A percentile compares a stretch with the other conserved stretches of the same genome.
Conservation (phyloP, 208 protist genomes). For the Angomonas ambiguus region DNA sequence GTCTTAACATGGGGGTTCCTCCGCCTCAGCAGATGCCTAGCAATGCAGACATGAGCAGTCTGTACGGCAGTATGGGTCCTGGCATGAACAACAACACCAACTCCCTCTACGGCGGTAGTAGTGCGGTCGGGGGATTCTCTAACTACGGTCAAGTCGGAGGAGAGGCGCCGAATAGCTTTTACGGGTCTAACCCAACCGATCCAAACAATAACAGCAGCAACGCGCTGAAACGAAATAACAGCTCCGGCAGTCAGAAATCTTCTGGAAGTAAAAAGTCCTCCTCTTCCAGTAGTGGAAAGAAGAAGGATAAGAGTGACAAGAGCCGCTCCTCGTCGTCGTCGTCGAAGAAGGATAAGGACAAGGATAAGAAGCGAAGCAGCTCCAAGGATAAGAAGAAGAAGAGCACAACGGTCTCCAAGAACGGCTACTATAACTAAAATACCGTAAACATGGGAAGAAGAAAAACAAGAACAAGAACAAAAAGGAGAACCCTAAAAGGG, state of each 20-base stretch:
- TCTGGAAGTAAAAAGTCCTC: background rate
- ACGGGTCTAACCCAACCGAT: background rate
- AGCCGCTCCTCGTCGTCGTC: background rate
- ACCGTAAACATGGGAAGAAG: too few relatives aligned
- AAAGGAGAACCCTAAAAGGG: too few relatives aligned
- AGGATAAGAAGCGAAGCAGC: background rate
- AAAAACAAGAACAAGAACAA: too few relatives aligned
- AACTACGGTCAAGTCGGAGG: background rate
- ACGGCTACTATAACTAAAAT: slow-evolving; percentile 1
- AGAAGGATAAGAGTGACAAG: background rate
- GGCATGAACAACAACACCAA: background rate
- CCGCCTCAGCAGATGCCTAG: background rate
- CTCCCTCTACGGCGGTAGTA: background rate
- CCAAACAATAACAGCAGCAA: background rate
- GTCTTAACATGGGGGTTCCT: background rate
- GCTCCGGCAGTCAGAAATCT: background rate
- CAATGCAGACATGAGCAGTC: background rate
- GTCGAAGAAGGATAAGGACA: background rate
- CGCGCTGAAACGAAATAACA: background rate
- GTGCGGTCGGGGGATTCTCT: background rate
- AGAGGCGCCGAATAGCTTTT: background rate
- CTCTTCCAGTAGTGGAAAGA: background rate
- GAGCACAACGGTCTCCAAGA: background rate
- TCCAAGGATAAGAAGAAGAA: background rate
- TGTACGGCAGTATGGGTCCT: background rate